phyloP scores from a whole-genome alignment of 2,329 filamentous ascomycete genomes.

The Fusarium sp. region DNA sequence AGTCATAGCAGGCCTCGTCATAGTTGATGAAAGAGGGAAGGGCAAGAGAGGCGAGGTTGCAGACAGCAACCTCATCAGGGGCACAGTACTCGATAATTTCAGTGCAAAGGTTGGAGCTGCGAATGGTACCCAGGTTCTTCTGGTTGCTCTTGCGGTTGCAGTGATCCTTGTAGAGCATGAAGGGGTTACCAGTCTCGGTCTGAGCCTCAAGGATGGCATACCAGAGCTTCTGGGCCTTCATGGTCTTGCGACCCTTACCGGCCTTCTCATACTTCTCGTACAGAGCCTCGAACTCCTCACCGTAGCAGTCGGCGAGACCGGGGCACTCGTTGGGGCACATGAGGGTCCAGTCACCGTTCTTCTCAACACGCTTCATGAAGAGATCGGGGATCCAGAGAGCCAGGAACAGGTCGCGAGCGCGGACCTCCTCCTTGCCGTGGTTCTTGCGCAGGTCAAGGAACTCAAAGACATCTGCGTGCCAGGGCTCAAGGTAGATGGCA shows the following conservation, averaged over 20 bases:
- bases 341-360: conserved; percentile 95
- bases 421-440: conserved; percentile 98
- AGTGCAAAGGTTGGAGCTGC: conserved; percentile 98
- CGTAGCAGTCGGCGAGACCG: conserved; percentile 95
- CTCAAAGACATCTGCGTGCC: conserved; percentile 97
- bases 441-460: conserved; percentile 99
- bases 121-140: conserved; percentile 98
- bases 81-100: conserved; percentile 98
- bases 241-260: conserved; percentile 87
- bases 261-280: conserved; percentile 94
- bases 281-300: conserved; percentile 94
- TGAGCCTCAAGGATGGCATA: conserved; percentile 98
- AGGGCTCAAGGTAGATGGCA: conserved; percentile 98
- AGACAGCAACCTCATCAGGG: conserved; percentile 97
- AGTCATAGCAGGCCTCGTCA: conserved; percentile 87
- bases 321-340: conserved; percentile 99
- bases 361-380: conserved; percentile 99
- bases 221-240: conserved; percentile 99
- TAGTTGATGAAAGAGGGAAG: conserved; percentile 93
- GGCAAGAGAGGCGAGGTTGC: conserved; percentile 95
- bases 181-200: conserved; percentile 98
- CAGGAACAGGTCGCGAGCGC: conserved; percentile 96
- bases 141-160: conserved; percentile 99
- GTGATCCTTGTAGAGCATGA: conserved; percentile 99
- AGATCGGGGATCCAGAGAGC: conserved; percentile 98